Base-by-base conservation (phyloP, 352 stramenopile genomes). In the Globisporangium radiosum region DNA sequence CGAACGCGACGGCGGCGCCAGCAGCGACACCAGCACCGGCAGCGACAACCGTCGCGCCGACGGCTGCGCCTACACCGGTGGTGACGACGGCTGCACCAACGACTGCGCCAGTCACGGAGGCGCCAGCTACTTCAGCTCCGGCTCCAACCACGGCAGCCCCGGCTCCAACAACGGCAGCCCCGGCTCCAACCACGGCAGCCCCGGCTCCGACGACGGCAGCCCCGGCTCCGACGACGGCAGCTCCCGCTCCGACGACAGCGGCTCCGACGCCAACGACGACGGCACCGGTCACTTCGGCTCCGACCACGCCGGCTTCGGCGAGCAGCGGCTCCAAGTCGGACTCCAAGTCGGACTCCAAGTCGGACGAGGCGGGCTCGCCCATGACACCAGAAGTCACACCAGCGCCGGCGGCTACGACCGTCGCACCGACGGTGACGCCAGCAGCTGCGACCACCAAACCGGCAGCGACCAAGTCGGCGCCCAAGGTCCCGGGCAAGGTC, bases 391-490 rank as follows among this genome's bases (percentile, higher is more conserved):
- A 44, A 8, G 11, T 11, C 11, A 48, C 43, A 13, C 13, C 43
- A 48, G 43, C 43, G 1, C 43, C 43, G 6, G 43, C 59, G 37
- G 42, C 37, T 8, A 33, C 38, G 13, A 48, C 52, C 9, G 25
- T 40, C 14, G 8, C 55, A 3, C 62, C 62, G 33, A 63, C 64
- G 0, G 43, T 33, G 25, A 33, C 25, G 2, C 25, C 52, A 17
- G 59, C 63, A 6, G 62, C 68, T 13, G 57, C 63, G 36, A 67
- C 62, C 19, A 65, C 61, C 0, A 45, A 42, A 15, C 60, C 65
- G 9, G 63, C 68, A 13, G 14, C 19, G 7, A 45, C 33, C 6
- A 55, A 44, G 15, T 25, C 48, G 48, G 14, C 48, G 25, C 11
- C 50, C 2, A 43, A 45, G 50, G 11, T 38, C 6, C 38, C 50